Conservation (phyloP, 2,329 filamentous ascomycete species). For the Graphilbum ipis-grandicollis region DNA sequence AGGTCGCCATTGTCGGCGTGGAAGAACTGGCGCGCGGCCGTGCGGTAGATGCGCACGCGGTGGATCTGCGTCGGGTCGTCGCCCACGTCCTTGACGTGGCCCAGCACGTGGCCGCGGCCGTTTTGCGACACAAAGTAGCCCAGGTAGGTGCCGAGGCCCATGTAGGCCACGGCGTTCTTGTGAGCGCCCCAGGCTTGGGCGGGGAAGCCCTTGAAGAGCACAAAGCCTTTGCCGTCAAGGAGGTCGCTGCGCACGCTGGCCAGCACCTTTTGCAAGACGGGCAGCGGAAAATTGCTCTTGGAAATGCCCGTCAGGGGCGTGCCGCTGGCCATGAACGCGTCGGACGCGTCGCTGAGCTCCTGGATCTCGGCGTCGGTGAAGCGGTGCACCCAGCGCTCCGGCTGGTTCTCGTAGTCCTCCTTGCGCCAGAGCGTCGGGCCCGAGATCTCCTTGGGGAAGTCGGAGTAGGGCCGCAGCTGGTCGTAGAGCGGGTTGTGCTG, state of each 20-base stretch:
- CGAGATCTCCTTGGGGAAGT: conserved; percentile 53
- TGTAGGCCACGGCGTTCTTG: conserved; percentile 78
- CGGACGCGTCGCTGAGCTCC: conserved; percentile 49
- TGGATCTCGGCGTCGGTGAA: conserved; percentile 49
- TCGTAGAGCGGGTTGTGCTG: conserved; percentile 55
- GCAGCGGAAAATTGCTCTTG: conserved; percentile 25
- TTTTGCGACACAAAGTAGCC: conserved; percentile 85
- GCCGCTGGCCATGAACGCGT: conserved; percentile 48
- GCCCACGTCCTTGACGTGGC: conserved; percentile 77
- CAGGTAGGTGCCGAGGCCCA: conserved; percentile 71
- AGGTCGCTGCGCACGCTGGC: conserved; percentile 21
- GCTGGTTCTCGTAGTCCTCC: conserved; percentile 42
- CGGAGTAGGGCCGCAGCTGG: conserved; percentile 45
- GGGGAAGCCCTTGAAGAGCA: conserved; percentile 75
- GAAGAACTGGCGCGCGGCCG: conserved; percentile 71
- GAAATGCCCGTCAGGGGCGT: conserved; percentile 54
- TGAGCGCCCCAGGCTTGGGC: conserved; percentile 57
- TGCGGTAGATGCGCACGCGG: conserved; percentile 79
- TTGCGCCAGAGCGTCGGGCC: conserved; percentile 58
- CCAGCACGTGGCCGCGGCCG: conserved; percentile 66
- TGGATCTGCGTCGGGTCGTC: conserved; percentile 70
- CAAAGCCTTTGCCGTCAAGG: conserved; percentile 74
- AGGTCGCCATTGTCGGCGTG: conserved; percentile 72
- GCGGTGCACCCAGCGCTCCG: conserved; percentile 55
- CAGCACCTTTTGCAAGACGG: conserved; percentile 20